Conservation (phyloP, 805 yeast species). For the Pachysolen tannophilus region DNA sequence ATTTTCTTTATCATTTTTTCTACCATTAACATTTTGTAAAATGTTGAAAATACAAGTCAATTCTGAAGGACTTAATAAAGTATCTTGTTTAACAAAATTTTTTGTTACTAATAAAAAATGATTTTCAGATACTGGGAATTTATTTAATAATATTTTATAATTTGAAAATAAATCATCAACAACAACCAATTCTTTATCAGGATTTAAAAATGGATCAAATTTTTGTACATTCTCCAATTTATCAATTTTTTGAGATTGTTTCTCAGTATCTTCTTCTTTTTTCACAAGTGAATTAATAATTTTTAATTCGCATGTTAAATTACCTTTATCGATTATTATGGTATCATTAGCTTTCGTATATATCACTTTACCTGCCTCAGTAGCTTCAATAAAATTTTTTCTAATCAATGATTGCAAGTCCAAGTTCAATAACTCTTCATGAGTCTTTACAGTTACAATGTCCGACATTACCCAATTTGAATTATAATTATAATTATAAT, state of each 20-base stretch:
- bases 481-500: too few relatives aligned
- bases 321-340: too few relatives aligned
- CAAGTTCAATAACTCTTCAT: constrained; percentile 6
- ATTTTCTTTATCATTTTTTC: constrained; percentile 22
- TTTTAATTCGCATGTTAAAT: constrained; percentile 4
- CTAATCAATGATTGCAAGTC: constrained; percentile 25
- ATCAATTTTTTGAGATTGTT: constrained; percentile 23
- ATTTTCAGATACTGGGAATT: constrained; percentile 74
- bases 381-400: too few relatives aligned
- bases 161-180: constrained; percentile 41
- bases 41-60: constrained; percentile 50
- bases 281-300: constrained; percentile 22
- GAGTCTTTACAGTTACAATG: not conserved
- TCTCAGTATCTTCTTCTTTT: constrained; percentile 26
- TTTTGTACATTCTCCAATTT: too few relatives aligned
- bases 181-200: constrained; percentile 70
- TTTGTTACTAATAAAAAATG: constrained; percentile 79
- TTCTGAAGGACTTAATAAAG: constrained; percentile 68
- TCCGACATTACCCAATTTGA: too few relatives aligned
- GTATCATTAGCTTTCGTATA: too few relatives aligned
- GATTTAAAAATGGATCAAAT: constrained; percentile 72
- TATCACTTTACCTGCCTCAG: too few relatives aligned
- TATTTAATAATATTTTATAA: constrained; percentile 68
- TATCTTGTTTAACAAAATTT: constrained; percentile 60
- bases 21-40: constrained; percentile 37